Percentiles rank a stretch among this genome's conserved stretches.
Evolutionary conservation across 2,329 filamentous ascomycete species (phyloP).

Genomic region (Penicillium sp.): DNA sequence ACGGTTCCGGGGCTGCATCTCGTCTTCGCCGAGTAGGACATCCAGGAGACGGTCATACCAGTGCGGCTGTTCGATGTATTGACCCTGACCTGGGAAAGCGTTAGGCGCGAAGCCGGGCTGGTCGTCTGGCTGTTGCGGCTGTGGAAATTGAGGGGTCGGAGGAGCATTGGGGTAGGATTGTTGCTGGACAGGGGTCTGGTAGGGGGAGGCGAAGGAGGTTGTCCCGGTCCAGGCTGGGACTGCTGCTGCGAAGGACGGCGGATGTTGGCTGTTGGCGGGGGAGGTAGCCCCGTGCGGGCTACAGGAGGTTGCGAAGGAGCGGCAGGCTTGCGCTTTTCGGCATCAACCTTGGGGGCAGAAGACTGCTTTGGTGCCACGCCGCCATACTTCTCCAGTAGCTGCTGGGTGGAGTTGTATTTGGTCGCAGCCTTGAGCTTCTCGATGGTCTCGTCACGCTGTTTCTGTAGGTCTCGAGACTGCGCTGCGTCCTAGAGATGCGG

Average conservation of each 20-base stretch:
- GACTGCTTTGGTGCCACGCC: constrained; percentile 51
- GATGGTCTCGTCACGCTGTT: constrained; percentile 79
- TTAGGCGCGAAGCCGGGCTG: constrained; percentile 47
- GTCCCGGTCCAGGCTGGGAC: constrained; percentile 14
- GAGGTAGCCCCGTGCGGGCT: constrained; percentile 51
- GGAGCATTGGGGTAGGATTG: constrained; percentile 12
- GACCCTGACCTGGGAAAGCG: constrained; percentile 38
- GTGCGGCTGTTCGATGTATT: constrained; percentile 48
- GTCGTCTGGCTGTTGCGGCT: constrained; percentile 26
- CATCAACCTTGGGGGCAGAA: constrained; percentile 20
- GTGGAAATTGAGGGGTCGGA: constrained; percentile 9
- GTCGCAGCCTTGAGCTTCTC: constrained; percentile 92
- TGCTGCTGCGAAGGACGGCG: constrained; percentile 26
- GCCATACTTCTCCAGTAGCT: constrained; percentile 91
- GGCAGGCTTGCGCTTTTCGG: constrained; percentile 19
- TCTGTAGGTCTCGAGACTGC: constrained; percentile 68
- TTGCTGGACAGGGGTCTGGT: constrained; percentile 11
- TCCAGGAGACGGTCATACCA: constrained; percentile 97
- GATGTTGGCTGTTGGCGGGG: constrained; percentile 63
- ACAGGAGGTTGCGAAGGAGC: constrained; percentile 27
- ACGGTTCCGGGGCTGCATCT: constrained; percentile 85
- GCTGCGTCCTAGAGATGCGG: constrained; percentile 65
- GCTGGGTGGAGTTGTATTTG: constrained; percentile 89
- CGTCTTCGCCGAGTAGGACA: constrained; percentile 87
- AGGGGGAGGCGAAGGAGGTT: constrained; percentile 28